Conservation (phyloP, 805 yeast species). For the Saturnispora silvae region DNA sequence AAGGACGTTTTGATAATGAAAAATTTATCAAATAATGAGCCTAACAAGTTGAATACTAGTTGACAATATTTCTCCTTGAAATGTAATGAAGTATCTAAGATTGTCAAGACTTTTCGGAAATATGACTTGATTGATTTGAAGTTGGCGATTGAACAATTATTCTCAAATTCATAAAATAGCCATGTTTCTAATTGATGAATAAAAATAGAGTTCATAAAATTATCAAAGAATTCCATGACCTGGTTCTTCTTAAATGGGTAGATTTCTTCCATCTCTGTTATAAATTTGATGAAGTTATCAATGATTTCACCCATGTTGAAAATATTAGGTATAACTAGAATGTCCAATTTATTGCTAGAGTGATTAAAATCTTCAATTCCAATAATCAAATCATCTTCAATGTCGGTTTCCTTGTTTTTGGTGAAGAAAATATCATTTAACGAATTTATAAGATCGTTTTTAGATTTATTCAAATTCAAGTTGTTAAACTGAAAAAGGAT, state of each 20-base stretch:
- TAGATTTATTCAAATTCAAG: conserved; percentile 22
- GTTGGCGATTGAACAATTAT: conserved; percentile 27
- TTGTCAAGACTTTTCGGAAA: conserved; percentile 36
- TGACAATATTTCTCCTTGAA: conserved; percentile 48
- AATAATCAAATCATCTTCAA: conserved; percentile 28
- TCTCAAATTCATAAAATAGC: conserved; percentile 41
- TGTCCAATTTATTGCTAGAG: conserved; percentile 42
- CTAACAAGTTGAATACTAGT: conserved; percentile 31
- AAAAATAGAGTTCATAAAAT: conserved; percentile 55
- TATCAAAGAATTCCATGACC: conserved; percentile 39
- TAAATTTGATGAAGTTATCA: conserved; percentile 61
- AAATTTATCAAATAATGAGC: conserved; percentile 30
- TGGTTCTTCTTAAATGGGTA: conserved; percentile 27
- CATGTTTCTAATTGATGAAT: conserved; percentile 53
- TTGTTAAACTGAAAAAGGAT: conserved; percentile 28
- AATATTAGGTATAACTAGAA: conserved; percentile 57
- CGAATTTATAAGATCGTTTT: conserved; percentile 5
- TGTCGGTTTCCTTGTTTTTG: conserved; percentile 16
- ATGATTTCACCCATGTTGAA: conserved; percentile 72
- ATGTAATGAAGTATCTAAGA: conserved; percentile 49
- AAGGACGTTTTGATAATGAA: conserved; percentile 20
- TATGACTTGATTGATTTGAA: conserved; percentile 33
- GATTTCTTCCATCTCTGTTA: conserved; percentile 43
- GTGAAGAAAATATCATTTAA: conserved; percentile 9
- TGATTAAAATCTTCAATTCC: conserved; percentile 37